Evolutionary conservation across 2,329 filamentous ascomycete species (phyloP).

Genomic region (Penicillium sp.): DNA sequence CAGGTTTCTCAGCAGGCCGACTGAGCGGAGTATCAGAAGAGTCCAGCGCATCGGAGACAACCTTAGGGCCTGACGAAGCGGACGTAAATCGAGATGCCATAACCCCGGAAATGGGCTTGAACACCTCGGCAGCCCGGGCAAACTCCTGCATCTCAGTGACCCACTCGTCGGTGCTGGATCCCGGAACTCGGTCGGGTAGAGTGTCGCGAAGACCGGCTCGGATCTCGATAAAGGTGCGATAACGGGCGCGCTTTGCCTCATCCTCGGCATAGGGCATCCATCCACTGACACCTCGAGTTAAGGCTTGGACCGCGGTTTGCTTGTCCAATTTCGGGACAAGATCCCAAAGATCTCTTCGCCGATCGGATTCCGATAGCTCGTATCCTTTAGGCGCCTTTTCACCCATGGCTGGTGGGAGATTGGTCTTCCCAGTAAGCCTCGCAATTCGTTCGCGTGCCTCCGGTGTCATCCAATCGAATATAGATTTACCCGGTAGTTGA

Average conservation of each 20-base stretch:
- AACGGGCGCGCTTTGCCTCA: constrained; percentile 73
- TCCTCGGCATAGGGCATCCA: constrained; percentile 86
- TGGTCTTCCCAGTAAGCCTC: constrained; percentile 68
- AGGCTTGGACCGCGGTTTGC: constrained; percentile 65
- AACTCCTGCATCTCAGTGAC: constrained; percentile 78
- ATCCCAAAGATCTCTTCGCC: constrained; percentile 57
- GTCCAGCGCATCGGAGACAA: constrained; percentile 38
- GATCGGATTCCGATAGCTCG: constrained; percentile 63
- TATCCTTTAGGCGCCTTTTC: constrained; percentile 68
- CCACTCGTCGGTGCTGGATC: constrained; percentile 69
- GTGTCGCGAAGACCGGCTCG: constrained; percentile 62
- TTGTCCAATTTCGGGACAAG: constrained; percentile 66
- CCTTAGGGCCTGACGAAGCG: constrained; percentile 39
- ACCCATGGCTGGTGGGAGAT: constrained; percentile 74
- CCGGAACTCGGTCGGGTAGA: constrained; percentile 57
- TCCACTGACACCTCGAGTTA: constrained; percentile 63
- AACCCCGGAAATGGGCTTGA: constrained; percentile 84
- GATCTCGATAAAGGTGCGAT: constrained; percentile 76
- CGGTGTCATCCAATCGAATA: constrained; percentile 88
- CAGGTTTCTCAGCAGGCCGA: constrained; percentile 55
- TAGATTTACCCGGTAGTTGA: constrained; percentile 82
- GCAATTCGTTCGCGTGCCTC: constrained; percentile 75
- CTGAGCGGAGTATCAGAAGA: constrained; percentile 44
- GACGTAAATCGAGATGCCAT: constrained; percentile 95
- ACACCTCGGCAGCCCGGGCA: constrained; percentile 70